Base-by-base conservation (phyloP, 164 flowering plant species). In the Euptelea pleiosperma region DNA sequence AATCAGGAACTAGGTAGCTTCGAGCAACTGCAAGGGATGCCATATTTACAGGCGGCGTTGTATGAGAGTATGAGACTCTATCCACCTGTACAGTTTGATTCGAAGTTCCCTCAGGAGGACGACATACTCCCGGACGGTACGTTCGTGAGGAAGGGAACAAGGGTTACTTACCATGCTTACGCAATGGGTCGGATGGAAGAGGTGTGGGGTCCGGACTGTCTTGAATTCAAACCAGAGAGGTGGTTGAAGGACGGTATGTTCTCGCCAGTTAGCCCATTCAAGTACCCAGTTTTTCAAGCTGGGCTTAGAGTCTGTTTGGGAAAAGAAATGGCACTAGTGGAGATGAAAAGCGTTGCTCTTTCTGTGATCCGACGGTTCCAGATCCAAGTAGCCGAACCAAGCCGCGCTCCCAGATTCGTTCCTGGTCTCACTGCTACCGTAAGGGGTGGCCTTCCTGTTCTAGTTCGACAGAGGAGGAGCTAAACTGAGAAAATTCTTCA, bases 171-270 rank as follows among this genome's bases (percentile, higher is more conserved):
- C 68, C 91, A 85, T 47, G 77, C 88, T 0, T 89, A 85, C 36
- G 91, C 92, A 0, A 89, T 89, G 97, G 97, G 94, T 1, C 57
- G 94, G 55, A 77, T 85, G 77, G 87, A 81, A 21, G 62, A 64
- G 12, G 62, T 85, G 2, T 89, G 97, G 97, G 97, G 97, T 0
- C 6, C 29, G 7, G 87, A 87, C 53, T 87, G 83, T 39, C 11
- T 66, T 7, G 85, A 83, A 25, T 89, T 83, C 57, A 77, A 73
- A 64, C 97, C 95, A 0, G 86, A 82, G 26, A 74, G 97, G 62
- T 90, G 97, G 97, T 37, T 90, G 8, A 69, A 40, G 36, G 65
- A 76, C 33, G 80, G 81, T 2, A 60, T 57, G 1, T 82, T 80
- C 16, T 33, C 6, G 0, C 67, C 70, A 0, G 76, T 64, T n/a